Base-by-base conservation (phyloP, 768 basidiomycete species). In the Gautieria morchelliformis region DNA sequence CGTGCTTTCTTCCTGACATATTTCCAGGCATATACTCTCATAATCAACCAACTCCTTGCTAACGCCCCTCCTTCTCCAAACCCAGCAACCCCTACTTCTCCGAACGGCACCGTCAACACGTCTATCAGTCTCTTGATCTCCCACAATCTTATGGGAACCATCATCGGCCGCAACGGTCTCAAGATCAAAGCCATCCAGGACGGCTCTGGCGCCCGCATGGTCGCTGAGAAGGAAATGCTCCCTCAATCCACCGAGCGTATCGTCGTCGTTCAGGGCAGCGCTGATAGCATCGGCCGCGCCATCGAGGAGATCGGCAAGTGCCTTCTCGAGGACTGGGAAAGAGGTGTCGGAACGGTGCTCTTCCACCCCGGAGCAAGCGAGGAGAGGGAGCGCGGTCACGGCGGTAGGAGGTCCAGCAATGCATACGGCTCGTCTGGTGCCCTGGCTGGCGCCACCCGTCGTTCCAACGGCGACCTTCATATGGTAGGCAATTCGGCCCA, bases 121-220 rank as follows among this genome's bases (percentile, higher is more conserved):
- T 90, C 93, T 60, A 87, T 99, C 71, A 91, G 93, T 60, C 92
- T 99, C 63, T 80, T 99, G 66, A 93, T 99, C 76, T 95, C 93
- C 46, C 96, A 99, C 77, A 95, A 97, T 73, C 80, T 99, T 63
- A 99, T 99, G 96, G 96, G 96, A 53, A 93, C 92, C 60, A 89
- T 99, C 75, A 97, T 98, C 65, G 96, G 96, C 64, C 87, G 94
- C 62, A 87, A 75, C 54, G 96, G 96, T 64, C 83, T 91, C 70
- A 97, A 96, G 82, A 98, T 99, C 72, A 97, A 98, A 75, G 89
- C 93, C 67, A 98, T 99, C 69, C 96, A 99, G 70, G 95, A 97
- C 71, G 75, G 80, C 48, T 95, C 95, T 40, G 93, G 93, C 52
- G 93, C 93, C 19, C 88, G 96, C 56, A 99, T 99, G 94, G 88